phyloP scores from a whole-genome alignment of 1,284 basidiomycete species.

The Athelia sp. region DNA sequence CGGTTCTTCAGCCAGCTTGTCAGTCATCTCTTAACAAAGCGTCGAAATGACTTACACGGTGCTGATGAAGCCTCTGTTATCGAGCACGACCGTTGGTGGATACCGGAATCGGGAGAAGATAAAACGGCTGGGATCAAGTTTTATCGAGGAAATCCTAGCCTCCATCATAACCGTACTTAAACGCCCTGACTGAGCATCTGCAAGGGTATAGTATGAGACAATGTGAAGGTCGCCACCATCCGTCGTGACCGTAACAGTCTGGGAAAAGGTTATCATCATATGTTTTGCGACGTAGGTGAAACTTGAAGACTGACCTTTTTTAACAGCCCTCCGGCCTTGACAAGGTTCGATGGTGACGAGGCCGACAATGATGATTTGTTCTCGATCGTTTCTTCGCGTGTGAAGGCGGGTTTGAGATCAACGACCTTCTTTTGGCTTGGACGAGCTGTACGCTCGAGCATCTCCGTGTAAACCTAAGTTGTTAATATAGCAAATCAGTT shows the following conservation, averaged over 20 bases:
- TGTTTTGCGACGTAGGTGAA: constrained; percentile 3
- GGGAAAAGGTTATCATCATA: constrained; percentile 8
- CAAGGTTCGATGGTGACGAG: constrained; percentile 17
- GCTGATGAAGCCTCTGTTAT: constrained; percentile 52
- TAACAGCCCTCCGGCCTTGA: constrained; percentile 65
- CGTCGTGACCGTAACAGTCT: constrained; percentile 79
- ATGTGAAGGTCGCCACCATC: constrained; percentile 75
- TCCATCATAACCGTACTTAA: constrained; percentile 58
- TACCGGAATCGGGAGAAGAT: constrained; percentile 69
- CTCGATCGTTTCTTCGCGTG: too few species aligned
- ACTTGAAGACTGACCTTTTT: constrained; percentile 53
- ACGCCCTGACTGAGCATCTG: constrained; percentile 63
- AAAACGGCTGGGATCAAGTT: constrained; percentile 65
- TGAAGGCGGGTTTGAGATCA: too few species aligned
- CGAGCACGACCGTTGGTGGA: constrained; percentile 63
- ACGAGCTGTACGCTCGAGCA: constrained; percentile 56
- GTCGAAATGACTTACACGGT: too few species aligned
- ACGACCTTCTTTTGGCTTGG: constrained; percentile 36
- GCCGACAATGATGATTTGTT: too few species aligned
- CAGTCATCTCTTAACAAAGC: too few species aligned
- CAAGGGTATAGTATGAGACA: constrained; percentile 76
- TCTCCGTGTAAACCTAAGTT: constrained; percentile 69
- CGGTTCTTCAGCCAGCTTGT: too few species aligned
- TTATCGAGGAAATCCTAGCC: constrained; percentile 61
- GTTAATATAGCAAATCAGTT: background rate